Evolutionary conservation across 371 early-diverging fungal species (phyloP).

Genomic region (Zancudomyces culisetae): DNA sequence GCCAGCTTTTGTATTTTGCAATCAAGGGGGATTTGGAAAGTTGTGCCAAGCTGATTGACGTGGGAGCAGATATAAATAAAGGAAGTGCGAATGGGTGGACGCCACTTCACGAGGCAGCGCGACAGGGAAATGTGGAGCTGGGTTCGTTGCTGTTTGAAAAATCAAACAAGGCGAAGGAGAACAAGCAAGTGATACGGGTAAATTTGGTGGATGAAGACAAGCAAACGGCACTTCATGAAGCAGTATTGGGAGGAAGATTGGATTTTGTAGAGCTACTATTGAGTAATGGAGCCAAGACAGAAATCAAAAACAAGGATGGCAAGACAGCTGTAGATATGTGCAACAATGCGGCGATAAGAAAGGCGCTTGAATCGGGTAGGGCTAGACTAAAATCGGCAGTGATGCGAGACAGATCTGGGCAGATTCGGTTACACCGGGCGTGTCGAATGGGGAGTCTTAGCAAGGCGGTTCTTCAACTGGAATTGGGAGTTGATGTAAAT

Average conservation of each 20-base stretch:
- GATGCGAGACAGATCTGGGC: constrained; percentile 26
- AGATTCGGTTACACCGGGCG: constrained; percentile 29
- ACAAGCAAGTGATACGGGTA: constrained; percentile 10
- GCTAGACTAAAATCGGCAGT: constrained; percentile 8
- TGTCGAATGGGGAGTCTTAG: constrained; percentile 26
- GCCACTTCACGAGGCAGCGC: constrained; percentile 65
- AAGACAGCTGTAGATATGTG: constrained; percentile 23
- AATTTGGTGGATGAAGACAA: constrained; percentile 11
- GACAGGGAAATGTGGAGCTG: constrained; percentile 30
- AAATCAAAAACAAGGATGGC: constrained; percentile 19
- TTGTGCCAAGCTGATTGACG: constrained; percentile 31
- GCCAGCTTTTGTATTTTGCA: constrained; percentile 23
- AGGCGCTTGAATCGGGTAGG: constrained; percentile 10
- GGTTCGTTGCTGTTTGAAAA: constrained; percentile 29
- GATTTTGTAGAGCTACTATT: constrained; percentile 26
- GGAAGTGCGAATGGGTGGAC: constrained; percentile 51
- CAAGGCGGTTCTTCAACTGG: constrained; percentile 16
- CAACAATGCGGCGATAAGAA: constrained; percentile 11
- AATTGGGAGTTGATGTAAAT: constrained; percentile 56
- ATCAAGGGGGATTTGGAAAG: constrained; percentile 26
- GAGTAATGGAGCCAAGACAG: constrained; percentile 27
- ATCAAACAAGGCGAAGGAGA: constrained; percentile 8
- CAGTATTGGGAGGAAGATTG: constrained; percentile 22
- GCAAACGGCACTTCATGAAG: constrained; percentile 32
- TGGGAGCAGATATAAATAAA: constrained; percentile 57